These are phyloP conservation scores for Chenopodium suecicum DNA, from an alignment of 148 eudicot species.

Conservation along the genomic window DNA sequence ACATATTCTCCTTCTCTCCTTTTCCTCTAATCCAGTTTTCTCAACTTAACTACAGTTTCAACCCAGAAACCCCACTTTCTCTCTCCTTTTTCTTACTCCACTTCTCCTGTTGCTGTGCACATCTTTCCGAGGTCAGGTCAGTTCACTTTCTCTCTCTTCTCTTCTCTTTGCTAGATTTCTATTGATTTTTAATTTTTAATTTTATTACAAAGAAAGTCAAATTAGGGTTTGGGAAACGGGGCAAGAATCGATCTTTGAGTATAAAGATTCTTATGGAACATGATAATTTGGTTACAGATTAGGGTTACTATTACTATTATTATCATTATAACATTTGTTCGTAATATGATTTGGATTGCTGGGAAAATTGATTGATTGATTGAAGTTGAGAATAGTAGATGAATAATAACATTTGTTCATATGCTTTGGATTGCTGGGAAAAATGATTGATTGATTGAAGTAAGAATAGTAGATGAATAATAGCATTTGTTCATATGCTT, in stretches of 20 bases:
- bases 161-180: background rate
- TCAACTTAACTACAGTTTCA: background rate
- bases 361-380: background rate
- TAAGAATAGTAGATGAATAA: too few relatives aligned
- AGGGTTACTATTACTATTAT: conserved; percentile 4
- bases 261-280: background rate
- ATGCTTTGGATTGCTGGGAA: conserved; percentile 9
- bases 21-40: background rate
- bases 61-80: conserved; percentile 34
- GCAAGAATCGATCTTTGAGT: conserved; percentile 9
- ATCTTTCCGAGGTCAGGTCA: background rate
- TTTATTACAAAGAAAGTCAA: conserved; percentile 10
- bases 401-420: background rate
- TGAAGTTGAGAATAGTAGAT: too few relatives aligned
- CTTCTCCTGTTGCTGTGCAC: background rate
- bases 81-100: conserved; percentile 7
- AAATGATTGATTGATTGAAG: background rate
- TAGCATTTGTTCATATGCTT: background rate
- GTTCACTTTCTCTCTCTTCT: background rate
- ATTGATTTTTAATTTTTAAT: background rate
- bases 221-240: conserved; percentile 4
- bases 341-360: background rate
- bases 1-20: too few relatives aligned
- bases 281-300: conserved; percentile 36
- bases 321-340: background rate